Conservation (phyloP, 1,284 basidiomycete genomes). For the Pascua guehoae region DNA sequence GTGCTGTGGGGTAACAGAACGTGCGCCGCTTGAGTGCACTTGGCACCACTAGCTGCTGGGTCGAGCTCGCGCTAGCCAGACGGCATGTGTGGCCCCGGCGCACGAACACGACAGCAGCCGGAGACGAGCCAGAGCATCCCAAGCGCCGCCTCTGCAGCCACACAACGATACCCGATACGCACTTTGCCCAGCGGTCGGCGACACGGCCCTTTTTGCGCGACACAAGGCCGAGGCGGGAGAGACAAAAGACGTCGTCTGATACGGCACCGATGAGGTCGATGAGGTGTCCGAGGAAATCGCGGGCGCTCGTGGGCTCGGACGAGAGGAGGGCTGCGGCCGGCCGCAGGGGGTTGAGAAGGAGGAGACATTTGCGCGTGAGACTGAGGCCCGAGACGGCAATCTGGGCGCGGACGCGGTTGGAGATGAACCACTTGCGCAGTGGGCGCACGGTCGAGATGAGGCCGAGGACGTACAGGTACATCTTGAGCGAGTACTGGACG, state of each 20-base stretch:
- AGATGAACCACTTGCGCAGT: conserved; percentile 31
- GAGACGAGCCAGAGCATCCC: not conserved
- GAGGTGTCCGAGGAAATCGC: conserved; percentile 34
- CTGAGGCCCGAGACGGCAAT: conserved; percentile 33
- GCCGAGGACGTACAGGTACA: conserved; percentile 42
- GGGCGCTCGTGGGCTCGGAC: conserved; percentile 38
- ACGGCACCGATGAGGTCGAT: conserved; percentile 37
- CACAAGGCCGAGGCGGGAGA: conserved; percentile 37
- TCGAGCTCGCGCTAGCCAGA: too few species aligned
- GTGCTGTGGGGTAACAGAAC: too few species aligned
- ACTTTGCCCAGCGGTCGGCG: conserved; percentile 42
- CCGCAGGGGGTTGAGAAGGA: conserved; percentile 43
- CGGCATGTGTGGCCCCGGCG: too few species aligned
- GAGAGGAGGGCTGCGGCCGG: conserved; percentile 39
- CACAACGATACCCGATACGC: conserved; percentile 9
- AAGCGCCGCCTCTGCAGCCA: too few species aligned
- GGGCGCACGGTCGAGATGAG: conserved; percentile 35
- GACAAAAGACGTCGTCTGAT: conserved; percentile 42
- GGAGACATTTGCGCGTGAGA: conserved; percentile 44
- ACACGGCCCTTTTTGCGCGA: conserved; percentile 20
- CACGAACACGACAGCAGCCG: too few species aligned
- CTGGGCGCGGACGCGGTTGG: conserved; percentile 34
- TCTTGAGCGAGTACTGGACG: conserved; percentile 40
- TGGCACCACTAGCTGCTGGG: too few species aligned
- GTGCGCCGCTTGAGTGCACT: too few species aligned